Percentiles rank a stretch among this genome's conserved stretches.
Evolutionary conservation across 202 grass and related monocot genomes (phyloP).

Genomic region (Panicum hallii): DNA sequence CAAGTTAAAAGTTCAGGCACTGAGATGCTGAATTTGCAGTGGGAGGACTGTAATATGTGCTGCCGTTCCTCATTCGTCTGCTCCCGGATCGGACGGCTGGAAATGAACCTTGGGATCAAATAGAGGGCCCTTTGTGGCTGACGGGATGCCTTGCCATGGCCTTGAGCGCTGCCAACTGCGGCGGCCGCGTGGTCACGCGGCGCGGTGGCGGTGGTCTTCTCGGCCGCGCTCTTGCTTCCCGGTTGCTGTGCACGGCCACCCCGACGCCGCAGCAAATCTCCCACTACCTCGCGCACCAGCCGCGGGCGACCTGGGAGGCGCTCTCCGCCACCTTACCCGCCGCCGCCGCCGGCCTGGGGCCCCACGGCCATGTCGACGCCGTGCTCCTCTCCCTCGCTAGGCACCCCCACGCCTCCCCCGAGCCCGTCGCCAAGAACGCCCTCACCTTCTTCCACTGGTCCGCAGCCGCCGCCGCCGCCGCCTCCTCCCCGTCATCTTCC

Average conservation of each 20-base stretch:
- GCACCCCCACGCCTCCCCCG: constrained; percentile 26
- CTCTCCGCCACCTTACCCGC: constrained; percentile 57
- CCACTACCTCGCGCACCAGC: constrained; percentile 51
- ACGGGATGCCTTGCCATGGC: background rate
- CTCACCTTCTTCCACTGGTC: constrained; percentile 84
- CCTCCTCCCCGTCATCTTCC: constrained; percentile 17
- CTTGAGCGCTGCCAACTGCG: constrained; percentile 44
- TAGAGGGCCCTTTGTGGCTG: background rate
- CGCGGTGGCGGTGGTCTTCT: background rate
- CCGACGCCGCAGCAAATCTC: constrained; percentile 48
- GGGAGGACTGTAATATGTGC: too few relatives aligned
- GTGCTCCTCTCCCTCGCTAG: constrained; percentile 68
- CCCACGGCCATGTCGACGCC: constrained; percentile 44
- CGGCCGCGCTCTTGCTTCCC: background rate
- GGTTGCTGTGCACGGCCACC: constrained; percentile 21
- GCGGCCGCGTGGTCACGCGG: constrained; percentile 36
- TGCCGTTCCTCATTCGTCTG: background rate
- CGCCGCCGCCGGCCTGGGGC: constrained; percentile 22
- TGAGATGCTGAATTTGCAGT: background rate
- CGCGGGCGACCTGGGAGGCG: constrained; percentile 61
- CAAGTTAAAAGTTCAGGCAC: too few relatives aligned
- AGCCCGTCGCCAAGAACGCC: constrained; percentile 61
- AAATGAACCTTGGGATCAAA: background rate
- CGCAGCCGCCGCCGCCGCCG: background rate
- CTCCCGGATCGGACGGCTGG: background rate